phyloP scores from a whole-genome alignment of 306 rosid species.

The Crotalaria pallida region DNA sequence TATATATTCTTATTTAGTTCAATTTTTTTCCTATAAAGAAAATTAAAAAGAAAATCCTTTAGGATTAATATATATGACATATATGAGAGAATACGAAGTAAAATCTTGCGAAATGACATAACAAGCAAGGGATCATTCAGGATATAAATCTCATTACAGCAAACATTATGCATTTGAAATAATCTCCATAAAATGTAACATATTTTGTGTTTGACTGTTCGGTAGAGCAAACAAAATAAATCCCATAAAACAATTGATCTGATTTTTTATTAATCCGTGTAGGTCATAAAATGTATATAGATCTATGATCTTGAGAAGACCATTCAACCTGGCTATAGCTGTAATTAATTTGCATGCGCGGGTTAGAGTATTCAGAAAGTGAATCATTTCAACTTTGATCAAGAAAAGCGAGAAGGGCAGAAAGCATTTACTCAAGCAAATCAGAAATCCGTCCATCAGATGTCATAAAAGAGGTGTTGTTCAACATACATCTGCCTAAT shows the following conservation, averaged over 20 bases:
- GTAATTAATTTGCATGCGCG: not conserved
- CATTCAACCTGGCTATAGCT: not conserved
- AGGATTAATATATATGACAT: not conserved
- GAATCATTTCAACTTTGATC: not conserved
- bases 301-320: not conserved
- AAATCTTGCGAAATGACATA: not conserved
- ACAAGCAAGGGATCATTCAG: not conserved
- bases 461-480: no score
- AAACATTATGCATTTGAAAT: no score
- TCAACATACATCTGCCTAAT: no score
- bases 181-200: no score
- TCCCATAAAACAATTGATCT: not conserved
- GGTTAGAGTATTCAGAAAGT: not conserved
- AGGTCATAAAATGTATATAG: not conserved
- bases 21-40: no score
- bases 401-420: not conserved
- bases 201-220: no score
- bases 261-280: not conserved
- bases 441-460: no score
- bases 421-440: no score
- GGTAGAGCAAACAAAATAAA: not conserved
- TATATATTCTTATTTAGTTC: no score
- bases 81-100: not conserved
- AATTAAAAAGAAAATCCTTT: no score
- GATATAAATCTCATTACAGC: not conserved